Evolutionary conservation across 345 rosid genomes (phyloP).

Genomic region (Lepidium didymum): DNA sequence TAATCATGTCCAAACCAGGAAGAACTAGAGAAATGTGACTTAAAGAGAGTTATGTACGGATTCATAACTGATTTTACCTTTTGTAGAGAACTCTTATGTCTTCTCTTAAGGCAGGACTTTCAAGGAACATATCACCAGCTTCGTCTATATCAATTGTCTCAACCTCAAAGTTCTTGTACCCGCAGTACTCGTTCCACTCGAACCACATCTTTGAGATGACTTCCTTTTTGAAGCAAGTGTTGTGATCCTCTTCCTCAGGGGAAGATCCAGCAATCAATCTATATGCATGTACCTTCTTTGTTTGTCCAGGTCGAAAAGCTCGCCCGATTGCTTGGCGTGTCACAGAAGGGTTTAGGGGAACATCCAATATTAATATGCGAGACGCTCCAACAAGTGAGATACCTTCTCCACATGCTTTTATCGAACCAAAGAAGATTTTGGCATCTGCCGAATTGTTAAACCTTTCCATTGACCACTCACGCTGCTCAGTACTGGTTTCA

Average conservation of each 20-base stretch:
- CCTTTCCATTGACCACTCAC: constrained; percentile 75
- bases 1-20: constrained; percentile 15
- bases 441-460: constrained; percentile 78
- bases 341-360: constrained; percentile 91
- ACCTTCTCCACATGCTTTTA: constrained; percentile 94
- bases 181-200: constrained; percentile 86
- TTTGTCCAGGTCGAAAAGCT: constrained; percentile 89
- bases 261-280: constrained; percentile 77
- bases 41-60: background rate
- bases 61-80: constrained; percentile 42
- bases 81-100: constrained; percentile 58
- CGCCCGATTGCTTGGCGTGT: constrained; percentile 95
- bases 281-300: constrained; percentile 71
- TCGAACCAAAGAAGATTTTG: constrained; percentile 86
- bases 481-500: constrained; percentile 57
- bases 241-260: constrained; percentile 80
- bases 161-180: constrained; percentile 51
- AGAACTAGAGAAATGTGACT: constrained; percentile 4
- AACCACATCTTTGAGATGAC: constrained; percentile 90
- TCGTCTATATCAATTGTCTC: constrained; percentile 51
- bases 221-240: constrained; percentile 77
- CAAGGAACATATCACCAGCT: constrained; percentile 57
- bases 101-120: constrained; percentile 46
- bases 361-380: constrained; percentile 74
- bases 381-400: constrained; percentile 96